Base-by-base conservation (phyloP, 768 basidiomycete genomes). In the Mycena rosella region DNA sequence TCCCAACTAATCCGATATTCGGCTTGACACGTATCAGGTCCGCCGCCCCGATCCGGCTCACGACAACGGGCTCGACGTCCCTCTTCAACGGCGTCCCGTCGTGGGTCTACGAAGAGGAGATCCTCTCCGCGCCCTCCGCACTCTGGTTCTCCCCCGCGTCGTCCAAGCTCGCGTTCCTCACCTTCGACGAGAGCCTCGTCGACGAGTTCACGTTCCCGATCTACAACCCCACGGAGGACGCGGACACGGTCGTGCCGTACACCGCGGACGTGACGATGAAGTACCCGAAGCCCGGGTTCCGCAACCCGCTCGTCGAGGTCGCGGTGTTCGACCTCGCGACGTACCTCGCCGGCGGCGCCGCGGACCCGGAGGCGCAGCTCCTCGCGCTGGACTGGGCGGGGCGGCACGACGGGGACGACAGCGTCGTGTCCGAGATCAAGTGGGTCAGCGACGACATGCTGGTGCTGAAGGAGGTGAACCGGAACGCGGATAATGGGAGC, bases 31-130 rank as follows among this genome's bases (percentile, higher is more conserved):
- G 15, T 61, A 51, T 53, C 49, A 85, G 82, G 24, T 77, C 80
- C 3, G 75, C 83, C 2, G 71, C 81, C 17, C 82, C 90, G 13
- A 91, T 96, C 55, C 90, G 91, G 13, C 84, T 99, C 13, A 99
- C 97, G 2, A 81, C 83, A 1, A 88, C 90, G 17, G 98, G 98
- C 0, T 93, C 91, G 57, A 85, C 88, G 0, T 91, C 92, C 0
- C 84, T 96, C 18, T 98, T 99, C 84, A 90, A 98, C 74, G 98
- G 98, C 9, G 93, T 98, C 2, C 94, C 96, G 0, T 96, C 98
- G 76, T 99, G 98, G 97, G 97, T 98, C 6, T 96, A 96, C 78
- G 96, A 97, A 77, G 95, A 97, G 75, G 96, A 98, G 76, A 89
- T 98, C 26, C 92, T 96, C 72, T 80, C 85, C 4, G 75, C 80